Conservation (phyloP, 768 basidiomycete species). For the Boletus reticuloceps region DNA sequence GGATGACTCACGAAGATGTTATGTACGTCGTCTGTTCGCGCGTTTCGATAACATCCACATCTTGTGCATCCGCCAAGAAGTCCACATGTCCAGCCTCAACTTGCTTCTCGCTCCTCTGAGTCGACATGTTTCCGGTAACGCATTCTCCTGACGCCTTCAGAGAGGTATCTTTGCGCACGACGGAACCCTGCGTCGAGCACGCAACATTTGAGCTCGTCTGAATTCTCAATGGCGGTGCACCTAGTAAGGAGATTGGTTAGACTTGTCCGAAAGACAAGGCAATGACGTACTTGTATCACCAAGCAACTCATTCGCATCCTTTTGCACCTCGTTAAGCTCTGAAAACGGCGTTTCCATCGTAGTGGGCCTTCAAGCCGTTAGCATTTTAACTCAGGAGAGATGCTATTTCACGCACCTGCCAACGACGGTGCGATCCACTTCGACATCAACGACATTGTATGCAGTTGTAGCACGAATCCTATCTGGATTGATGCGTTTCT, state of each 20-base stretch:
- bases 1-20: constrained; percentile 1
- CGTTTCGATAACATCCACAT: neutral
- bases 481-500: neutral
- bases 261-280: neutral
- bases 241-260: neutral
- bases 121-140: neutral
- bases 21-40: neutral
- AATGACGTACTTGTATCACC: neutral
- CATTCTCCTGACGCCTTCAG: neutral
- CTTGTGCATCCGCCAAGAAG: neutral
- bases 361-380: neutral
- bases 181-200: neutral
- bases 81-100: neutral
- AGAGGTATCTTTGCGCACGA: neutral
- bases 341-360: too few relatives aligned
- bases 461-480: neutral
- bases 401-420: neutral
- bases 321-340: neutral
- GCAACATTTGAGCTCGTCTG: neutral
- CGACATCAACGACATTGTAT: neutral
- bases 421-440: neutral
- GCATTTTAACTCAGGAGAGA: neutral
- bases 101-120: neutral
- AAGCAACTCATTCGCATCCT: neutral
- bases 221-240: neutral